A percentile compares a stretch with the other conserved stretches of the same genome.
These are phyloP conservation scores for Mesembryanthemum crystallinum DNA, from an alignment of 148 eudicot species.

Conservation along the genomic window DNA sequence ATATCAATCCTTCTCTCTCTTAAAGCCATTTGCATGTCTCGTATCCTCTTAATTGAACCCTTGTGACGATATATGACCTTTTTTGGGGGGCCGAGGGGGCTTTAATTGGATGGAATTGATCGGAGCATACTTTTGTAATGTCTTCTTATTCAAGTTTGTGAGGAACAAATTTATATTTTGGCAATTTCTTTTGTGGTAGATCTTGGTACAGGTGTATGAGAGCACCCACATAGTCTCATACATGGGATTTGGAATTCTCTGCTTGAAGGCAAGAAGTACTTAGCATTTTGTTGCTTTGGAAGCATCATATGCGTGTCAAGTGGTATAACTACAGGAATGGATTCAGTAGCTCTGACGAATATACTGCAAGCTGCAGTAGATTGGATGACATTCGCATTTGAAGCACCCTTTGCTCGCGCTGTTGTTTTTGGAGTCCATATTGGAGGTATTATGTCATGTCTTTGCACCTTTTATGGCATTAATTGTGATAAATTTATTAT, in stretches of 20 bases:
- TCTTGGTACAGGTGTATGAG: too few species aligned
- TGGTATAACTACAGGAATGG: slow-evolving; percentile 20
- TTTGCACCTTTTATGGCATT: background rate
- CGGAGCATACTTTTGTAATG: too few species aligned
- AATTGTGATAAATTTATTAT: background rate
- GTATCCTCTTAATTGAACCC: too few species aligned
- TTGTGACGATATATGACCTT: too few species aligned
- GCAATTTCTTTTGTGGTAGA: too few species aligned
- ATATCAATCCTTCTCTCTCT: too few species aligned
- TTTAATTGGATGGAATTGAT: too few species aligned
- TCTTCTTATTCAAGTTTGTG: too few species aligned
- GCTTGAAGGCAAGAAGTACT: background rate
- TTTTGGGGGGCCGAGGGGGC: too few species aligned
- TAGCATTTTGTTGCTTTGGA: background rate
- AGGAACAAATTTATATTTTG: too few species aligned
- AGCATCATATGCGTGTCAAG: slow-evolving; percentile 1
- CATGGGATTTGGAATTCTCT: slow-evolving; percentile 2
- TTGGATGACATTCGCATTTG: slow-evolving; percentile 52
- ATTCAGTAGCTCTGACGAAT: slow-evolving; percentile 14
- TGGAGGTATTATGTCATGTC: slow-evolving; percentile 48
- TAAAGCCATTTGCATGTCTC: too few species aligned
- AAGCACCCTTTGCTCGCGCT: slow-evolving; percentile 66
- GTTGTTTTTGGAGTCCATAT: slow-evolving; percentile 84
- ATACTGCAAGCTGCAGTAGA: slow-evolving; percentile 49
- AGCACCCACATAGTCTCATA: background rate